Evolutionary conservation across 2,329 filamentous ascomycete species (phyloP).

Genomic region (Ciborinia camelliae): DNA sequence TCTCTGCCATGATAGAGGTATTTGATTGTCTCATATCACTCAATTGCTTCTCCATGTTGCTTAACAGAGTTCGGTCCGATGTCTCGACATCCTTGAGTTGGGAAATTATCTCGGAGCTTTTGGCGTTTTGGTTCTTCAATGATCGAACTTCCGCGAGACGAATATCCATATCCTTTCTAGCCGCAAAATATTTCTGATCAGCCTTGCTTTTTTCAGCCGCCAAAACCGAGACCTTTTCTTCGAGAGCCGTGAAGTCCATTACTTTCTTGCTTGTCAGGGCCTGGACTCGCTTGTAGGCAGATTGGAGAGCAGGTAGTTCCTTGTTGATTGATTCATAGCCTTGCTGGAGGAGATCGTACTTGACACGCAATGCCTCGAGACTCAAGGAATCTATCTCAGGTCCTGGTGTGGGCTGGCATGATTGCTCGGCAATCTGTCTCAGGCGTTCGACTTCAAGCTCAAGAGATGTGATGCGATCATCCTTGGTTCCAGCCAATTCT

Average conservation of each 20-base stretch:
- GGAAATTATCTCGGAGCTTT: constrained; percentile 89
- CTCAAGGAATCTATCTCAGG: constrained; percentile 56
- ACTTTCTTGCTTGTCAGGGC: constrained; percentile 83
- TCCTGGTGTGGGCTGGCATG: constrained; percentile 40
- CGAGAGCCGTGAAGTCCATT: constrained; percentile 67
- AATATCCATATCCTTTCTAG: constrained; percentile 89
- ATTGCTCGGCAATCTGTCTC: constrained; percentile 50
- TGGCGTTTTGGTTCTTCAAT: constrained; percentile 76
- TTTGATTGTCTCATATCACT: constrained; percentile 79
- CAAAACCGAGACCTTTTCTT: constrained; percentile 72
- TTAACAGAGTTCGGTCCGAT: constrained; percentile 69
- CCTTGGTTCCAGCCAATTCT: constrained; percentile 74
- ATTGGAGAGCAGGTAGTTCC: constrained; percentile 85
- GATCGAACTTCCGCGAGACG: constrained; percentile 76
- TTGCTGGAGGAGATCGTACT: constrained; percentile 70
- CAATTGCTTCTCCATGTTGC: constrained; percentile 87
- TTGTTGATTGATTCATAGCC: constrained; percentile 82
- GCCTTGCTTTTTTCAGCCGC: constrained; percentile 91
- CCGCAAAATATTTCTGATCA: constrained; percentile 96
- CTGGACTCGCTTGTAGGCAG: constrained; percentile 86
- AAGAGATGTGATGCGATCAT: constrained; percentile 74
- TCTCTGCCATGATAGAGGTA: constrained; percentile 64
- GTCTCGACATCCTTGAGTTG: constrained; percentile 89
- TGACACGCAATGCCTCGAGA: constrained; percentile 68
- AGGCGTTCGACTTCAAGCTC: constrained; percentile 80